These are phyloP conservation scores for Leccinum uliginosum DNA, from an alignment of 768 basidiomycete species.

Conservation along the genomic window DNA sequence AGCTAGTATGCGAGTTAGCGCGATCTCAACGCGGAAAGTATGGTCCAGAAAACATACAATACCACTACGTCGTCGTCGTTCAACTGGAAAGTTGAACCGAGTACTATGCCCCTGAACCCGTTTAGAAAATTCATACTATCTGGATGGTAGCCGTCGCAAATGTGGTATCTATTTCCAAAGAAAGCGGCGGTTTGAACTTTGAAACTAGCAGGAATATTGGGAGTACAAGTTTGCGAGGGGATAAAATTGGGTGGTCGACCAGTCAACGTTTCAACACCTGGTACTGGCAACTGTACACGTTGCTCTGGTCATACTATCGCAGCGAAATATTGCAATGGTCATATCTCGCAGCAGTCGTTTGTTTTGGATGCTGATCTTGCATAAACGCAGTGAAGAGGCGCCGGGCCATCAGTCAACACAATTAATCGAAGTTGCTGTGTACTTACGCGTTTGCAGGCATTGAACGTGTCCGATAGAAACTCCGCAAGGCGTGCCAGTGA, in stretches of 20 bases:
- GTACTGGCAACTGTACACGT: not conserved
- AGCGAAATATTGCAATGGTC: not conserved
- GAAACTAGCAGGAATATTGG: too few relatives aligned
- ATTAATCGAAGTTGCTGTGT: too few relatives aligned
- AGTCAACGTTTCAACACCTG: too few relatives aligned
- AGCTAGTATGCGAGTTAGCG: slow-evolving; percentile 9
- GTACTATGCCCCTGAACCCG: not conserved
- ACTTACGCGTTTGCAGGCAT: too few relatives aligned
- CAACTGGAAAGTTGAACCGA: not conserved
- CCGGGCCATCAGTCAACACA: too few relatives aligned
- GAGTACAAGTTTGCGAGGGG: not conserved
- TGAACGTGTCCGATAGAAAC: too few relatives aligned
- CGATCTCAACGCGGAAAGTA: not conserved
- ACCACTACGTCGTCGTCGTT: not conserved
- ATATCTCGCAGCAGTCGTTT: not conserved
- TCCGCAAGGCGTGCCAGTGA: too few relatives aligned
- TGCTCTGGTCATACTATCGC: not conserved
- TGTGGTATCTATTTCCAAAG: not conserved
- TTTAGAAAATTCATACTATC: not conserved
- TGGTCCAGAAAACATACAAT: not conserved
- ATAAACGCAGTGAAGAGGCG: too few relatives aligned
- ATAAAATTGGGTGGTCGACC: not conserved
- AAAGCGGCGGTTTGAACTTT: not conserved
- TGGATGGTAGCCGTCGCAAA: not conserved
- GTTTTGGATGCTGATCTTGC: too few relatives aligned